These are phyloP conservation scores for Carex parvula DNA, from an alignment of 176 grass and related monocot species.

Conservation along the genomic window DNA sequence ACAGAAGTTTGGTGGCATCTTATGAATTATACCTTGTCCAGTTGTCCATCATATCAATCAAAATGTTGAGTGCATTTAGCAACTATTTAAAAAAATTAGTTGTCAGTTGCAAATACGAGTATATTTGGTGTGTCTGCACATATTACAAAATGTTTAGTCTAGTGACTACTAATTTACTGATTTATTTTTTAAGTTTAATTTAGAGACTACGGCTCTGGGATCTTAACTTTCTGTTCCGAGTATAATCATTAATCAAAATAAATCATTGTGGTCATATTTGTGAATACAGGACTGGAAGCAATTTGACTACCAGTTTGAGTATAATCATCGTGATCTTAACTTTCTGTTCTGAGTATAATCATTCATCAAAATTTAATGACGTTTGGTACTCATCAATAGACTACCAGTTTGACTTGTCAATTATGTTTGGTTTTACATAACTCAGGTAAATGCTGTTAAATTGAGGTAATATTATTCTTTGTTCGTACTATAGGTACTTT, in stretches of 20 bases:
- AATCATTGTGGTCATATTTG: neutral
- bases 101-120: constrained; percentile 8
- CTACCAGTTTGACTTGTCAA: neutral
- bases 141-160: constrained; percentile 8
- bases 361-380: too few species aligned
- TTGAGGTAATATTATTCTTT: neutral
- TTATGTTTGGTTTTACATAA: neutral
- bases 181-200: neutral
- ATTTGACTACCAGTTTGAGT: too few species aligned
- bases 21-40: neutral
- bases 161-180: neutral
- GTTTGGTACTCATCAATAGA: neutral
- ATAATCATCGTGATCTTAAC: too few species aligned
- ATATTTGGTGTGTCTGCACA: neutral
- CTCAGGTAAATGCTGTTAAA: neutral
- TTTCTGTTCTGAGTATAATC: too few species aligned
- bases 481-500: constrained; percentile 58
- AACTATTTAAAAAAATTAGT: neutral
- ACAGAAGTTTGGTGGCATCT: neutral
- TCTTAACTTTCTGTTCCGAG: neutral
- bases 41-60: neutral
- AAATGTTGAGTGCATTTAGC: neutral
- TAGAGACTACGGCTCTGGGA: neutral
- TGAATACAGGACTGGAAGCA: too few species aligned
- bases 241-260: neutral